These are phyloP conservation scores for Auriscalpium vulgare DNA, from an alignment of 768 basidiomycete genomes.

Conservation along the genomic window DNA sequence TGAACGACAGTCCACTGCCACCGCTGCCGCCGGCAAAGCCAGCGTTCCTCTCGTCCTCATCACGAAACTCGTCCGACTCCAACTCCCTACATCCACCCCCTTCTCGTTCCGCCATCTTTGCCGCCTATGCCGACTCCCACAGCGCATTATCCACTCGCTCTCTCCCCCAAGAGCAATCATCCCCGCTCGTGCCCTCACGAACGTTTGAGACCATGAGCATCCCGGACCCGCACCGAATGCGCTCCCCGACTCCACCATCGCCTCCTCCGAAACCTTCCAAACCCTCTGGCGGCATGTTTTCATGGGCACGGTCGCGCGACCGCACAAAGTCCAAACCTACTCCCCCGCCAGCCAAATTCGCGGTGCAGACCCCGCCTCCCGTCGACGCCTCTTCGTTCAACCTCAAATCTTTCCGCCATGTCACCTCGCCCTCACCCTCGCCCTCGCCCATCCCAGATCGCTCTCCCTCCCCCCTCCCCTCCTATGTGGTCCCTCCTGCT, in stretches of 20 bases:
- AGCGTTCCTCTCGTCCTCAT: constrained; percentile 13
- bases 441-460: constrained; percentile 15
- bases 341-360: constrained; percentile 8
- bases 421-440: constrained; percentile 39
- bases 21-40: constrained; percentile 9
- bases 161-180: constrained; percentile 35
- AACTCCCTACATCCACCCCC: constrained; percentile 47
- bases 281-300: constrained; percentile 31
- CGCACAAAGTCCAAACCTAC: constrained; percentile 33
- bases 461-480: constrained; percentile 14
- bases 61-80: constrained; percentile 34
- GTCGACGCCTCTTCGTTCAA: constrained; percentile 45
- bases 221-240: constrained; percentile 8
- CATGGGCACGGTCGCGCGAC: constrained; percentile 35
- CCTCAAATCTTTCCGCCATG: constrained; percentile 66
- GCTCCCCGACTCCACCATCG: constrained; percentile 4
- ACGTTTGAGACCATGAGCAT: constrained; percentile 16
- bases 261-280: constrained; percentile 20
- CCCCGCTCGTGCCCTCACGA: background rate
- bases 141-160: constrained; percentile 55
- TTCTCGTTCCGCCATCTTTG: constrained; percentile 57
- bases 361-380: constrained; percentile 17
- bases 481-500: constrained; percentile 25
- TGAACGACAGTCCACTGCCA: constrained; percentile 24
- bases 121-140: constrained; percentile 44